These are phyloP conservation scores for Furcasterigmium furcatum DNA, from an alignment of 2,329 filamentous ascomycete species.

Conservation along the genomic window DNA sequence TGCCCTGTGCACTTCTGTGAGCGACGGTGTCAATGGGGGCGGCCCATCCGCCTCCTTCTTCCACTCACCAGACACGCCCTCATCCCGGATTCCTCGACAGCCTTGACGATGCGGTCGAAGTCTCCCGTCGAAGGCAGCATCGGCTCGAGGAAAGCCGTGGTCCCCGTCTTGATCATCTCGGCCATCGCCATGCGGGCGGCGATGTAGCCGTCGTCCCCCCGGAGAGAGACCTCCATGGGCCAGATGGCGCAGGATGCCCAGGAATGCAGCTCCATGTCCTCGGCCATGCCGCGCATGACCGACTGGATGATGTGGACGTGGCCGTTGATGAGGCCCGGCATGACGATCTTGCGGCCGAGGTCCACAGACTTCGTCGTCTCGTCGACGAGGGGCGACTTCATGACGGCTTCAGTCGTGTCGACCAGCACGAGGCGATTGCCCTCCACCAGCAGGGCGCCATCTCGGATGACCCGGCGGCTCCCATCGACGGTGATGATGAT, in stretches of 20 bases:
- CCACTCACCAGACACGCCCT: slow-evolving; percentile 14
- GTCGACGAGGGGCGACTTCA: slow-evolving; percentile 16
- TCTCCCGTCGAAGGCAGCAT: slow-evolving; percentile 34
- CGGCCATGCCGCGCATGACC: slow-evolving; percentile 42
- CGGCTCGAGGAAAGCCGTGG: slow-evolving; percentile 48
- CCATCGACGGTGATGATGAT: slow-evolving; percentile 49
- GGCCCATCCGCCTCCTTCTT: too few relatives aligned
- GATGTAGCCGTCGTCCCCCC: slow-evolving; percentile 38
- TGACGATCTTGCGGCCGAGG: neutral
- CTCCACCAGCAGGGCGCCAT: slow-evolving; percentile 40
- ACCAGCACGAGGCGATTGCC: slow-evolving; percentile 36
- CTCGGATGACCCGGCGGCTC: slow-evolving; percentile 33
- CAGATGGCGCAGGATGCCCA: slow-evolving; percentile 51
- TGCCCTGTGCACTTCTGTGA: neutral
- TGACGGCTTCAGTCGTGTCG: slow-evolving; percentile 40
- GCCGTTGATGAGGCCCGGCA: slow-evolving; percentile 29
- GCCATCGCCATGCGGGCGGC: slow-evolving; percentile 44
- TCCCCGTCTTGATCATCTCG: slow-evolving; percentile 46
- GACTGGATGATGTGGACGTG: slow-evolving; percentile 48
- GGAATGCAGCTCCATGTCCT: slow-evolving; percentile 44
- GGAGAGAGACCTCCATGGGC: slow-evolving; percentile 24
- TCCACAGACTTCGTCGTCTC: neutral
- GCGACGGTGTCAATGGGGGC: too few relatives aligned
- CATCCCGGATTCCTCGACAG: slow-evolving; percentile 12
- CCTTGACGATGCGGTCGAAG: slow-evolving; percentile 7